phyloP scores from a whole-genome alignment of 768 basidiomycete species.

The Panellus pusillus region DNA sequence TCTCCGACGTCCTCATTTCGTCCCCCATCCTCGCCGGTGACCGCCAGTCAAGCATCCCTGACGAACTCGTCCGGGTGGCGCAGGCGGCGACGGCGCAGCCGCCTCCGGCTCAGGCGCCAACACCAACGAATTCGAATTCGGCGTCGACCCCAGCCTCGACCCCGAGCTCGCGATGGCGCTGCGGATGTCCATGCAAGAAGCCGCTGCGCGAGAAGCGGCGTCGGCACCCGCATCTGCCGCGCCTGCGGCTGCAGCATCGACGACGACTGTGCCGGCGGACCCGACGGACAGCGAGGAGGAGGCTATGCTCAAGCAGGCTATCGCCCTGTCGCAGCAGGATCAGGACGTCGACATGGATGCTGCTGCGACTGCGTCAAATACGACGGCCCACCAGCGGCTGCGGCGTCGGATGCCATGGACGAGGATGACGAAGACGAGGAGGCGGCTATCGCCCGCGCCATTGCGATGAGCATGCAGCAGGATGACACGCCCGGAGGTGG shows the following conservation, averaged over 20 bases:
- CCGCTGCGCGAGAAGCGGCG: constrained; percentile 71
- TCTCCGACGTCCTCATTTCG: constrained; percentile 79
- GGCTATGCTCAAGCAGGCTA: constrained; percentile 69
- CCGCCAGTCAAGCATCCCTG: constrained; percentile 66
- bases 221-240: constrained; percentile 35
- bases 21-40: constrained; percentile 85
- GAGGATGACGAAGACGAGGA: constrained; percentile 73
- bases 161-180: constrained; percentile 98
- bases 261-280: constrained; percentile 36
- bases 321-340: constrained; percentile 68
- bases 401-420: constrained; percentile 30
- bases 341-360: constrained; percentile 50
- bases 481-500: constrained; percentile 1
- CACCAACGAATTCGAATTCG: constrained; percentile 71
- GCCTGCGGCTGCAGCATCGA: constrained; percentile 24
- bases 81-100: constrained; percentile 44
- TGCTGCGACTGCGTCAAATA: constrained; percentile 20
- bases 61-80: constrained; percentile 54
- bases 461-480: constrained; percentile 86
- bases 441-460: constrained; percentile 86
- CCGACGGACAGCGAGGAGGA: constrained; percentile 75
- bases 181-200: constrained; percentile 96
- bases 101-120: constrained; percentile 48
- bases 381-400: constrained; percentile 3
- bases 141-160: constrained; percentile 92